Percentiles rank a stretch among this genome's conserved stretches.
phyloP scores from a whole-genome alignment of 495 filamentous ascomycete species.

The Penicillium angulare region DNA sequence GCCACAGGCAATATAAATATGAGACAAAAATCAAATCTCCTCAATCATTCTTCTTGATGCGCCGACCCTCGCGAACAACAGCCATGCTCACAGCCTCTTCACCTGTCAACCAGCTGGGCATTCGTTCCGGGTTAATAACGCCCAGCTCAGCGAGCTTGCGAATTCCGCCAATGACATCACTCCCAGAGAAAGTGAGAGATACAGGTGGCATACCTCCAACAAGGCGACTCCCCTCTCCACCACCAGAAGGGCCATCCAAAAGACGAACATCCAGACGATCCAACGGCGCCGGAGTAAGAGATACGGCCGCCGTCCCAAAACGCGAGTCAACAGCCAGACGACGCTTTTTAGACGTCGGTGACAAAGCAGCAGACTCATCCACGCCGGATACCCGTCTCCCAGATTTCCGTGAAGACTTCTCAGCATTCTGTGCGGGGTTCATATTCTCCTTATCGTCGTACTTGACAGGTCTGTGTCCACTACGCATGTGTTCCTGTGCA shows the following conservation, averaged over 20 bases:
- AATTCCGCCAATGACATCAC: constrained; percentile 79
- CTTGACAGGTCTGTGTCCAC: constrained; percentile 11
- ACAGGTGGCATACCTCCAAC: constrained; percentile 11
- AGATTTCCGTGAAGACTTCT: constrained; percentile 12
- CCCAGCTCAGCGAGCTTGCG: constrained; percentile 72
- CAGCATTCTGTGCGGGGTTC: constrained; percentile 19
- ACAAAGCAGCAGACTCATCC: constrained; percentile 51
- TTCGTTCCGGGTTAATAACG: constrained; percentile 66
- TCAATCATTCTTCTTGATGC: constrained; percentile 25
- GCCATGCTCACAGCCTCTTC: constrained; percentile 77
- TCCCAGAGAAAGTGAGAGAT: constrained; percentile 65
- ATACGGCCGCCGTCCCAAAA: constrained; percentile 35
- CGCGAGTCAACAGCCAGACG: constrained; percentile 56
- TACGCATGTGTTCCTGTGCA: constrained; percentile 38
- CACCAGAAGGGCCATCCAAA: constrained; percentile 23
- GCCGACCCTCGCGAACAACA: constrained; percentile 60
- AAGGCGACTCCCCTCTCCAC: constrained; percentile 21
- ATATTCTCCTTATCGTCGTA: constrained; percentile 24
- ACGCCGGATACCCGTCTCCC: not conserved
- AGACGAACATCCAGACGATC: constrained; percentile 35
- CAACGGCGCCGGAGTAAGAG: constrained; percentile 23
- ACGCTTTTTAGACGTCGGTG: constrained; percentile 58
- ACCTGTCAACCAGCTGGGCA: constrained; percentile 91
- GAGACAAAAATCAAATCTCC: not conserved
- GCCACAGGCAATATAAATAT: not conserved